Base-by-base conservation (phyloP, 352 stramenopile species). In the Globisporangium spinosum region DNA sequence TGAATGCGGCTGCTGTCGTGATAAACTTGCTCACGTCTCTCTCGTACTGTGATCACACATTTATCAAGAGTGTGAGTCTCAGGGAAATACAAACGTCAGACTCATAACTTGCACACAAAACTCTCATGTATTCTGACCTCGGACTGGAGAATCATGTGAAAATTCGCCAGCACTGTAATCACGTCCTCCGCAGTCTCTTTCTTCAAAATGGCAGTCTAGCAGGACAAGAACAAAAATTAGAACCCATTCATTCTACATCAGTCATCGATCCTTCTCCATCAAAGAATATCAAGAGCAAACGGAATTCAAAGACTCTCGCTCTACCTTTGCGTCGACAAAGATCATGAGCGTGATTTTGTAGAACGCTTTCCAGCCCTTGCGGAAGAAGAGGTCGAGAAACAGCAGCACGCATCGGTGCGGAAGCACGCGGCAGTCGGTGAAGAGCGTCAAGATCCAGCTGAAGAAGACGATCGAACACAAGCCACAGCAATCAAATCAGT, bases 381-480 rank as follows among this genome's bases (percentile, higher is more conserved):
- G 71, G 58, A 85, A 82, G 51, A 83, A 85, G 40, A 85, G 61
- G 61, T 85, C 74, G 25, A 85, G 53, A 45, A 85, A 82, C 2
- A 58, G 60, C 54, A 85, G 62, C 8, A 80, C 74, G 62, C 71
- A 79, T 20, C 70, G 66, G 40, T 82, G 72, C 2, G 74, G 72
- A 7, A 85, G 69, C 54, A 85, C 55, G 20, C 76, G 74, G 17
- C 74, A 80, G 56, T 85, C 76, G 43, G 78, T 83, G 54, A 85
- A 85, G n/a, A 83, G 64, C 22, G 76, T 85, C 58, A 85, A 49
- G 32, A 85, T 80, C 78, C 78, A 85, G 59, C 78, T 85, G 49
- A 49, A 54, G 47, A 17, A 49, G 4, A n/a, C 29, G 4, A 32
- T 32, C 29, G 29, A 32, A 32, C 29, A 32, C 29, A 32, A 32